A percentile compares a stretch with the other conserved stretches of the same genome.
Evolutionary conservation across 768 basidiomycete species (phyloP).

Genomic region (Brasilioporus rufonigricans): DNA sequence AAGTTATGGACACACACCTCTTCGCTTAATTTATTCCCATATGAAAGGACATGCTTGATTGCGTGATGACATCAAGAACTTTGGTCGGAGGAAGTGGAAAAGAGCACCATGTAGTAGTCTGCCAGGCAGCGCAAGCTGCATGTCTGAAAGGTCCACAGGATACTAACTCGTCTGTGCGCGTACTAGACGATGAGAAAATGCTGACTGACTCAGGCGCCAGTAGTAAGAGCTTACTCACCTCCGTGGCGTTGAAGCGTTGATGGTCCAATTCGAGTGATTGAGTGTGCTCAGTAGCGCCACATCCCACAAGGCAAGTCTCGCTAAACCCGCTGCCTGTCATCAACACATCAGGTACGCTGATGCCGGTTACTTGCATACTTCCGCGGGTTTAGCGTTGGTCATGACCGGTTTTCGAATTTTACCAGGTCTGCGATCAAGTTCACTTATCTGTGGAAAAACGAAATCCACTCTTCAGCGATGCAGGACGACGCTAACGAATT

Average conservation of each 20-base stretch:
- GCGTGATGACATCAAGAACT: not conserved
- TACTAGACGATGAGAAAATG: not conserved
- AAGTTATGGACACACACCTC: not conserved
- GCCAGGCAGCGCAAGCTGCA: not conserved
- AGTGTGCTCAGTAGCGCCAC: not conserved
- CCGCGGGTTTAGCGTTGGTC: too few relatives aligned
- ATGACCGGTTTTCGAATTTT: too few relatives aligned
- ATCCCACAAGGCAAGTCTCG: too few relatives aligned
- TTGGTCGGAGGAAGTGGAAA: not conserved
- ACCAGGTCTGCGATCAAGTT: not conserved
- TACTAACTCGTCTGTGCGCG: not conserved
- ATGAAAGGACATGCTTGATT: too few relatives aligned
- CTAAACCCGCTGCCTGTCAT: not conserved
- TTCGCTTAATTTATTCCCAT: not conserved
- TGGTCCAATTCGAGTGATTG: not conserved
- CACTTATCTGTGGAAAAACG: too few relatives aligned
- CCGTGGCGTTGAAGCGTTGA: not conserved
- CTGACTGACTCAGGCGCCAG: not conserved
- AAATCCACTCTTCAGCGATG: not conserved
- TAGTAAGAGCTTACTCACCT: not conserved
- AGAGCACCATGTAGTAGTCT: too few relatives aligned
- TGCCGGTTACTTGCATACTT: too few relatives aligned
- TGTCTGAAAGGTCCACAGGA: not conserved
- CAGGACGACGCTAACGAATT: constrained; percentile 18
- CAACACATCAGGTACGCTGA: too few relatives aligned